Evolutionary conservation across 257 asterid species (phyloP).

Genomic region (Ocimum tenuiflorum): DNA sequence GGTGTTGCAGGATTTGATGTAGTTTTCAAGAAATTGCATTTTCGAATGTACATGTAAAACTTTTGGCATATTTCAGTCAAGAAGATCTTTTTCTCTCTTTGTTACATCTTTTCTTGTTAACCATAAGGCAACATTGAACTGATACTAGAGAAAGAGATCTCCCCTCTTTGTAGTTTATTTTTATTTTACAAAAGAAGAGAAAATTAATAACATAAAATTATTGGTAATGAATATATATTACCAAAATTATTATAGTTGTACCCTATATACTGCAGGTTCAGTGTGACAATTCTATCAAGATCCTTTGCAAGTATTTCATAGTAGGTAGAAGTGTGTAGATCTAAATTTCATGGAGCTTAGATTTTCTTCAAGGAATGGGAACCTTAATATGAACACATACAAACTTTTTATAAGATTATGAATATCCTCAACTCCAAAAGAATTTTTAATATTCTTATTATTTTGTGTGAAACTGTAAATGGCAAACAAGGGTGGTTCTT

Average conservation of each 20-base stretch:
- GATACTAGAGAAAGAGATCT: too few species aligned
- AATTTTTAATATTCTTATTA: background rate
- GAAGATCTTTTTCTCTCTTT: background rate
- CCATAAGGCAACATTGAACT: background rate
- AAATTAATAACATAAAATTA: too few species aligned
- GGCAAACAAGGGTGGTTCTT: background rate
- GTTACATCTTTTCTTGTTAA: background rate
- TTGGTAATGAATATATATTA: too few species aligned
- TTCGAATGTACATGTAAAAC: too few species aligned
- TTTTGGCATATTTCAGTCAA: background rate
- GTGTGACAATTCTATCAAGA: too few species aligned
- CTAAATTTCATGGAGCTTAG: background rate
- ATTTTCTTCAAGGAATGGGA: slow-evolving; percentile 19
- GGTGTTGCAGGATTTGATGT: slow-evolving; percentile 2
- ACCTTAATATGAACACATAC: background rate
- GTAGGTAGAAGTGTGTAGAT: slow-evolving; percentile 1
- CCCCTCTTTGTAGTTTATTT: too few species aligned
- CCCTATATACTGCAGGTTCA: too few species aligned
- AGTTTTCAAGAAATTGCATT: too few species aligned
- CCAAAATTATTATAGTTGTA: too few species aligned
- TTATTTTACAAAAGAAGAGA: too few species aligned
- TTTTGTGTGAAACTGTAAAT: background rate
- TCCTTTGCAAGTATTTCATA: too few species aligned
- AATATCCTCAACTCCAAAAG: background rate
- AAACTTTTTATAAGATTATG: background rate